Conservation (phyloP, 1,284 basidiomycete species). For the Apiotrichum montevideense region DNA sequence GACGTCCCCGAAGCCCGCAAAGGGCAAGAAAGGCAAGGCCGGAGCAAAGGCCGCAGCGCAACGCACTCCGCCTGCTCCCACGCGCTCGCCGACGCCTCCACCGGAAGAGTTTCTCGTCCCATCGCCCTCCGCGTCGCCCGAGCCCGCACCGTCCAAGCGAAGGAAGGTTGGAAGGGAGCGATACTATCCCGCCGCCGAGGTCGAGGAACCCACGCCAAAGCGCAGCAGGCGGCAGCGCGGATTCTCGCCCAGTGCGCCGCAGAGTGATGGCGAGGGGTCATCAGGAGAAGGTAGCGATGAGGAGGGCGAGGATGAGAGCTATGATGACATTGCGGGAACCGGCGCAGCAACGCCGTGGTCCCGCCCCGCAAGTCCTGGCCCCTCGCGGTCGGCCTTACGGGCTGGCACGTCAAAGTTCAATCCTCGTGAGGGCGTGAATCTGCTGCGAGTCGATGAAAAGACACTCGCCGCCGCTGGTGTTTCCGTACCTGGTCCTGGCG, state of each 20-base stretch:
- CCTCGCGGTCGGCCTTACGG: slow-evolving; percentile 3
- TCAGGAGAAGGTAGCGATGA: slow-evolving; percentile 4
- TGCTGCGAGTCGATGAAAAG: slow-evolving; percentile 11
- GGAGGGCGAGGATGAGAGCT: slow-evolving; percentile 11
- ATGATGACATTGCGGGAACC: not conserved
- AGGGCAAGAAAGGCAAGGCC: too few species aligned
- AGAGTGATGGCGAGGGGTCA: slow-evolving; percentile 1
- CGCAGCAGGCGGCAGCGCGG: slow-evolving; percentile 1
- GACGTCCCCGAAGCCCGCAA: not conserved
- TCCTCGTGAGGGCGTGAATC: slow-evolving; percentile 24
- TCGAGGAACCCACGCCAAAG: slow-evolving; percentile 5
- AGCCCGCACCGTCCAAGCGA: slow-evolving; percentile 9
- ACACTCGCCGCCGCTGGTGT: slow-evolving; percentile 19
- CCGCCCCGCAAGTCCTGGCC: slow-evolving; percentile 12
- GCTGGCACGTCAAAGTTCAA: slow-evolving; percentile 21
- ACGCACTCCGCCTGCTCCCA: too few species aligned
- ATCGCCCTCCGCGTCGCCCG: not conserved
- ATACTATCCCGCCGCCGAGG: not conserved
- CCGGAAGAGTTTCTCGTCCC: not conserved
- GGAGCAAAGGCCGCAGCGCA: too few species aligned
- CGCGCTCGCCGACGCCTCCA: too few species aligned
- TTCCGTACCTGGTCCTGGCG: slow-evolving; percentile 19
- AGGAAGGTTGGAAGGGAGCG: slow-evolving; percentile 5
- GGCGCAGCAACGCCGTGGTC: slow-evolving; percentile 26
- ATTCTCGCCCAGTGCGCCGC: slow-evolving; percentile 34